These are phyloP conservation scores for Carex arenaria DNA, from an alignment of 202 grass and related monocot genomes.

Conservation along the genomic window DNA sequence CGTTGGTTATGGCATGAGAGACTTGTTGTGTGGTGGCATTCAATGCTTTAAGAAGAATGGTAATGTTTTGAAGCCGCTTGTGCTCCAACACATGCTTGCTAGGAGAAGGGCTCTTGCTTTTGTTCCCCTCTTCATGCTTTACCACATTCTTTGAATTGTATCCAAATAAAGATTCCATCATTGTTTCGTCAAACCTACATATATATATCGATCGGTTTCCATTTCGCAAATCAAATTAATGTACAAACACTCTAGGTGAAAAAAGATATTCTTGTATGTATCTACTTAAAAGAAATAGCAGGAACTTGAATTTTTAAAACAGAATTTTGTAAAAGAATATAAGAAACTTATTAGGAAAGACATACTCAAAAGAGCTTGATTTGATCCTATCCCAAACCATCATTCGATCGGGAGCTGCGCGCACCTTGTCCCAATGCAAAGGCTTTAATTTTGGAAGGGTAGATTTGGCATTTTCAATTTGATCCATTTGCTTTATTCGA, in stretches of 20 bases:
- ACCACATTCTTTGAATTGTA: conserved; percentile 54
- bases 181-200: conserved; percentile 73
- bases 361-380: conserved; percentile 94
- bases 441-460: conserved; percentile 88
- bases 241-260: background rate
- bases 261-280: background rate
- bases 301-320: background rate
- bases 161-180: conserved; percentile 91
- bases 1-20: conserved; percentile 53
- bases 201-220: background rate
- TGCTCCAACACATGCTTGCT: conserved; percentile 72
- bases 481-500: conserved; percentile 25
- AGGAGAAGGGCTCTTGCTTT: conserved; percentile 74
- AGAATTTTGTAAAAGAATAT: background rate
- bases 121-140: conserved; percentile 56
- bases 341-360: background rate
- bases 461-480: conserved; percentile 34
- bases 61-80: conserved; percentile 86
- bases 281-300: background rate
- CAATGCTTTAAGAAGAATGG: conserved; percentile 83
- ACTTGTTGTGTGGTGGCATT: conserved; percentile 62
- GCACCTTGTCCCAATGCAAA: conserved; percentile 98
- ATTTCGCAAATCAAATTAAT: conserved; percentile 13
- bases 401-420: conserved; percentile 63
- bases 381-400: conserved; percentile 97